Evolutionary conservation across 192 early-diverging fungal genomes (phyloP).

Genomic region (Gigaspora rosea): DNA sequence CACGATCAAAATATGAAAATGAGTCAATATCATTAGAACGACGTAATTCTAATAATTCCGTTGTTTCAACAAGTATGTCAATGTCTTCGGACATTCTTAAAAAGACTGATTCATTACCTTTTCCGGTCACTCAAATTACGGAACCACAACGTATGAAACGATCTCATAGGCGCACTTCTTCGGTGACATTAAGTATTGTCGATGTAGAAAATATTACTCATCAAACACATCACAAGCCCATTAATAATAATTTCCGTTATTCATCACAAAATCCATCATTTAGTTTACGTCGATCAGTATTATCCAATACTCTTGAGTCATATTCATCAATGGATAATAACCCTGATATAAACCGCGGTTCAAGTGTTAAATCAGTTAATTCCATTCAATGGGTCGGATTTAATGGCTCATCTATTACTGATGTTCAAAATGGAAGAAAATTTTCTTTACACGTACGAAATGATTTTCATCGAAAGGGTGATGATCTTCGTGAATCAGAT

Average conservation of each 20-base stretch:
- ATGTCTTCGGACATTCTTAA: background rate
- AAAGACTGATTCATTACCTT: background rate
- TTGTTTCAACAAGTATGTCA: background rate
- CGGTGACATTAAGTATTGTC: slow-evolving; percentile 9
- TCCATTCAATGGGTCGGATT: slow-evolving; percentile 18
- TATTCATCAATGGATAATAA: background rate
- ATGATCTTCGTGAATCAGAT: background rate
- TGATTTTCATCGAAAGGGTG: background rate
- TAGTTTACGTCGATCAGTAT: background rate
- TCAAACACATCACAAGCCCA: background rate
- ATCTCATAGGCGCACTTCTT: slow-evolving; percentile 21
- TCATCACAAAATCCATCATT: background rate
- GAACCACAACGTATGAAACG: slow-evolving; percentile 6
- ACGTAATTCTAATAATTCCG: background rate
- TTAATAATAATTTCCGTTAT: background rate
- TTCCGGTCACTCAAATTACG: background rate
- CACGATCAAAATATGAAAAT: background rate
- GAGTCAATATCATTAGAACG: background rate
- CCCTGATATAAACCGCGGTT: background rate
- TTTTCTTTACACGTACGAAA: slow-evolving; percentile 17
- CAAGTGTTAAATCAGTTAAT: background rate
- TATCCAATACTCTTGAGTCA: background rate
- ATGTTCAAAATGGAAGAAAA: background rate
- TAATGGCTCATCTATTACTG: background rate
- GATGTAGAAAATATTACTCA: slow-evolving; percentile 2